Evolutionary conservation across 2,329 filamentous ascomycete species (phyloP).

Genomic region (Colletotrichum cereale): DNA sequence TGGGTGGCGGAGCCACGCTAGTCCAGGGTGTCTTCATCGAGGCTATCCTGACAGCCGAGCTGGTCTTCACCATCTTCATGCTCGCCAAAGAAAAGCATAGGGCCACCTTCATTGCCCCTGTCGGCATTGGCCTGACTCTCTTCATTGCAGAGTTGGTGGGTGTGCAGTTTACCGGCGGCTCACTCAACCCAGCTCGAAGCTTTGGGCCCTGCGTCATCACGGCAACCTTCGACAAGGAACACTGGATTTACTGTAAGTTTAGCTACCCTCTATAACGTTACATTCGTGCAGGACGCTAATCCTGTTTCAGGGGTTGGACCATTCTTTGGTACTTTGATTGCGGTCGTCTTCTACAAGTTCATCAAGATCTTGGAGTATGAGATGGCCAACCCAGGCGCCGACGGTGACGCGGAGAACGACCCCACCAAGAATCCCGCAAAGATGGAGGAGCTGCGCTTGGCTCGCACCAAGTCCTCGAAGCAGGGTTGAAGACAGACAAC

Average conservation of each 20-base stretch:
- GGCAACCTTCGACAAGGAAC: constrained; percentile 54
- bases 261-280: constrained; percentile 47
- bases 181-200: constrained; percentile 60
- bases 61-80: constrained; percentile 65
- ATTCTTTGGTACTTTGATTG: constrained; percentile 50
- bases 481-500: constrained; percentile 16
- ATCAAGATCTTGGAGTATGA: constrained; percentile 57
- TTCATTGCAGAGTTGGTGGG: constrained; percentile 61
- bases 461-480: constrained; percentile 33
- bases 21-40: constrained; percentile 64
- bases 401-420: constrained; percentile 58
- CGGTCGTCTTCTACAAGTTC: constrained; percentile 54
- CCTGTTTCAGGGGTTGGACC: constrained; percentile 49
- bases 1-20: constrained; percentile 54
- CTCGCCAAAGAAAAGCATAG: constrained; percentile 64
- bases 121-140: constrained; percentile 61
- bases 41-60: constrained; percentile 60
- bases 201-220: constrained; percentile 61
- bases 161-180: constrained; percentile 62
- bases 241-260: constrained; percentile 61
- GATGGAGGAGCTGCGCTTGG: constrained; percentile 44
- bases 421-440: constrained; percentile 59
- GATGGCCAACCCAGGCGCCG: constrained; percentile 62
- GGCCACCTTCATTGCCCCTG: constrained; percentile 61
- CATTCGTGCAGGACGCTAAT: constrained; percentile 13